Percentiles rank a stretch among this genome's conserved stretches.
Conservation (phyloP, 2,329 filamentous ascomycete genomes). For the Epichloe amarillans region DNA sequence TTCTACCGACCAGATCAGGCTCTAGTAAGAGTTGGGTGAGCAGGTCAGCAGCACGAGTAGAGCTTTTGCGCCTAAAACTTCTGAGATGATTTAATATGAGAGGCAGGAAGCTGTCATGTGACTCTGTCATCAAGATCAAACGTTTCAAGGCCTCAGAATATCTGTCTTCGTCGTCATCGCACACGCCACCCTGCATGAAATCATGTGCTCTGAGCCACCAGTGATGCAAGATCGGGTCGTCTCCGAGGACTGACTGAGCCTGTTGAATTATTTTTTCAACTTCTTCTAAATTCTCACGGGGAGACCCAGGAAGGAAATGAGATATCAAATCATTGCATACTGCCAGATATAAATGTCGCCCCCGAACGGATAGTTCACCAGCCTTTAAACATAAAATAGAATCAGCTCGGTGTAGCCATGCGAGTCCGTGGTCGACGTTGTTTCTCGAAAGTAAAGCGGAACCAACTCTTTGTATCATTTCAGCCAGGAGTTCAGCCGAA, state of each 20-base stretch:
- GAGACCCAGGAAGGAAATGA: constrained; percentile 35
- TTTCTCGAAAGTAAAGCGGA: constrained; percentile 38
- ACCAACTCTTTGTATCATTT: constrained; percentile 62
- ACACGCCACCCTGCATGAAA: constrained; percentile 25
- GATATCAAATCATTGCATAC: constrained; percentile 53
- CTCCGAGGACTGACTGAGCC: constrained; percentile 50
- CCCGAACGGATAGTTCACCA: constrained; percentile 43
- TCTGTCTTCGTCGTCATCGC: constrained; percentile 30
- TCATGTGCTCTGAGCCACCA: constrained; percentile 56
- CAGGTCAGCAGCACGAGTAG: constrained; percentile 31
- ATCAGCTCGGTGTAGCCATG: constrained; percentile 62
- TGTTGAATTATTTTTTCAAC: constrained; percentile 44
- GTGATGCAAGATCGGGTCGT: constrained; percentile 51
- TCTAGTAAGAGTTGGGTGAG: constrained; percentile 51
- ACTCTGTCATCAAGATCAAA: constrained; percentile 46
- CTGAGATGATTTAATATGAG: constrained; percentile 55
- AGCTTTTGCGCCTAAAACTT: constrained; percentile 43
- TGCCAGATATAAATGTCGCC: constrained; percentile 49
- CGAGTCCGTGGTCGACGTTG: constrained; percentile 41
- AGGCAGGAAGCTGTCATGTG: constrained; percentile 52
- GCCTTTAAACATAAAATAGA: constrained; percentile 40
- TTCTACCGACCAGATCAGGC: constrained; percentile 37
- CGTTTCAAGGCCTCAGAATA: constrained; percentile 42
- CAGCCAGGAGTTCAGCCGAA: constrained; percentile 48
- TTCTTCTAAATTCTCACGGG: constrained; percentile 29